Evolutionary conservation across 2,329 filamentous ascomycete genomes (phyloP).

Genomic region (Beauveria pseudobassiana): DNA sequence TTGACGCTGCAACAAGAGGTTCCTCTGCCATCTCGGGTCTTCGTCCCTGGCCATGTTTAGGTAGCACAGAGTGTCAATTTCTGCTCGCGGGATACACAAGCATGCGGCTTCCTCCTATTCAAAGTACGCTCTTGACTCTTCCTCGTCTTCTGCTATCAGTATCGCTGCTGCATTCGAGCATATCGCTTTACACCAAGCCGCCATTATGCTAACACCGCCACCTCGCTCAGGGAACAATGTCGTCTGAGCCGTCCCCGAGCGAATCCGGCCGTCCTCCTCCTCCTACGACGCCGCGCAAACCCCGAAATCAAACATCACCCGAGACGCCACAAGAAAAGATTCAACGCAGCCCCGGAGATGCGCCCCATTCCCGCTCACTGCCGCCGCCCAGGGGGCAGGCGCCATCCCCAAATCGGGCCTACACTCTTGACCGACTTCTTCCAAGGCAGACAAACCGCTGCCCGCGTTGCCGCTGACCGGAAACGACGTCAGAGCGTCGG

Average conservation of each 20-base stretch:
- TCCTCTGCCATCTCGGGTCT: neutral
- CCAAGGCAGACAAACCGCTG: conserved; percentile 47
- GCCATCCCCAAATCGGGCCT: conserved; percentile 29
- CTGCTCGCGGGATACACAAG: conserved; percentile 9
- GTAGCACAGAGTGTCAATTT: conserved; percentile 4
- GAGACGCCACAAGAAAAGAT: conserved; percentile 13
- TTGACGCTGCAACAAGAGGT: neutral
- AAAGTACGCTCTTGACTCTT: neutral
- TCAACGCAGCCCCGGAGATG: conserved; percentile 15
- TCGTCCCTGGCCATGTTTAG: conserved; percentile 5
- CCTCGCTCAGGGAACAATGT: conserved; percentile 3
- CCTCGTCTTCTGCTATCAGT: neutral
- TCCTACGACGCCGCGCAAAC: conserved; percentile 10
- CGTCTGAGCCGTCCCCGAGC: conserved; percentile 11
- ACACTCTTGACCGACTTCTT: conserved; percentile 52
- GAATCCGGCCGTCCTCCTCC: conserved; percentile 1
- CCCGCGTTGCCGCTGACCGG: conserved; percentile 44
- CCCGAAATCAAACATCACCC: neutral
- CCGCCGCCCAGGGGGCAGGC: conserved; percentile 24
- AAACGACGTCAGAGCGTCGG: conserved; percentile 52
- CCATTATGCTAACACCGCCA: neutral
- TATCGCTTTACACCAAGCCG: neutral
- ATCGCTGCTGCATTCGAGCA: neutral
- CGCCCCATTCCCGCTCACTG: conserved; percentile 38
- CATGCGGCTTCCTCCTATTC: conserved; percentile 5